Percentiles rank a stretch among this genome's conserved stretches.
These are phyloP conservation scores for Chrysoporthe cubensis DNA, from an alignment of 2,329 filamentous ascomycete genomes.

Conservation along the genomic window DNA sequence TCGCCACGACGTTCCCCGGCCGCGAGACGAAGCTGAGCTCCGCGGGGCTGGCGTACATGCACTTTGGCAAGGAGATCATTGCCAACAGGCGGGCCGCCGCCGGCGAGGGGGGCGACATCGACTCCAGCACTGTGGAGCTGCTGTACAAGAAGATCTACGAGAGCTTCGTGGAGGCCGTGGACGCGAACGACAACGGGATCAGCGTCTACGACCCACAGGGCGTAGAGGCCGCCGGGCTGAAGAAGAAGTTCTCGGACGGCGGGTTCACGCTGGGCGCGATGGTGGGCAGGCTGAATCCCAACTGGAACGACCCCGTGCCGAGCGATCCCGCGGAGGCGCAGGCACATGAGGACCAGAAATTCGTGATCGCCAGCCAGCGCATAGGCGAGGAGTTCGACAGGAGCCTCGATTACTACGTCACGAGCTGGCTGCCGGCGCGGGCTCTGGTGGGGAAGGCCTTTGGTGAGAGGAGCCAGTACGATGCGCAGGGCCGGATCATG, in stretches of 20 bases:
- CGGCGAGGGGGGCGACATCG: slow-evolving; percentile 50
- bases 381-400: slow-evolving; percentile 89
- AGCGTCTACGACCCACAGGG: slow-evolving; percentile 75
- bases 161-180: slow-evolving; percentile 92
- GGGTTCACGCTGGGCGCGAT: slow-evolving; percentile 85
- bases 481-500: slow-evolving; percentile 77
- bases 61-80: slow-evolving; percentile 88
- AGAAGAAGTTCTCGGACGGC: slow-evolving; percentile 82
- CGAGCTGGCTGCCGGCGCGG: slow-evolving; percentile 86
- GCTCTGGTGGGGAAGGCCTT: slow-evolving; percentile 79
- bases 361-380: slow-evolving; percentile 75
- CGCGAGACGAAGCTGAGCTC: slow-evolving; percentile 88
- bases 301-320: slow-evolving; percentile 71
- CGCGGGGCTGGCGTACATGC: slow-evolving; percentile 92
- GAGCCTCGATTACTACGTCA: slow-evolving; percentile 75
- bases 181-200: slow-evolving; percentile 97
- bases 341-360: slow-evolving; percentile 78
- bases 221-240: slow-evolving; percentile 70
- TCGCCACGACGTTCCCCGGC: slow-evolving; percentile 81
- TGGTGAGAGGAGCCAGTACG: slow-evolving; percentile 66
- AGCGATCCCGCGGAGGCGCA: slow-evolving; percentile 63
- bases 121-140: slow-evolving; percentile 69
- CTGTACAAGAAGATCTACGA: slow-evolving; percentile 90
- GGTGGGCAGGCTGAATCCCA: slow-evolving; percentile 78
- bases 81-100: slow-evolving; percentile 59